Evolutionary conservation across 148 eudicot species (phyloP), one percentile per base, ranked within the genome.

Genomic region (Chenopodium formosanum): DNA sequence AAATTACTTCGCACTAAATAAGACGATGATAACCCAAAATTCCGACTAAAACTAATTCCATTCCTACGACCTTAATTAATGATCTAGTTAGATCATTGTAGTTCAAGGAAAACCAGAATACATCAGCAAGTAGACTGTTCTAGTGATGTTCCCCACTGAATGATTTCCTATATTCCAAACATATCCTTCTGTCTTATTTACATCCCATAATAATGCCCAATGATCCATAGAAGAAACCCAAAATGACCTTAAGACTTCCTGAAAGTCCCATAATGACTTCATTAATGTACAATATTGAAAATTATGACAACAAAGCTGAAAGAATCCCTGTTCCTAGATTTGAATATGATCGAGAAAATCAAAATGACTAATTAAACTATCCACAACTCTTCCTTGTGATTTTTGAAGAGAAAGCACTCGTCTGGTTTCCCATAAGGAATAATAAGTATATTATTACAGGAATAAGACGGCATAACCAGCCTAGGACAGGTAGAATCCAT

Each of bases 301-400:
- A 16, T 37, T 70, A 19, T 40, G 50, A 37, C 50, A 70, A 8
- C 40, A 52, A 70, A 19, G 10, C 48, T 19, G 25, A 40, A n/a
- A 44, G 75, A 47, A 47, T 47, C 34, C 23, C 58, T 22, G 23
- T 72, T 46, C 53, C 56, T n/a, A 4, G 7, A 20, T 46, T 22
- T 1, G 13, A 8, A 47, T 73, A 40, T 23, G 17, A 73, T 19
- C 19, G 9, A 73, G 3, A 12, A 46, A 73, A 73, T n/a, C 75
- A 46, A 73, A n/a, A 46, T 73, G 75, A n/a, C 75, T 22, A 14
- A 10, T 48, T 11, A 48, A 48, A 71, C n/a, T 71, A 71, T 71
- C 75, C 75, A 68, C n/a, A 32, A 17, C 31, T 29, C 31, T 23
- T 29, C 25, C 10, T 48, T 48, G 53, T 50, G 13, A 40, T 5